Percentiles rank a stretch among this genome's conserved stretches.
These are phyloP conservation scores for Claviceps capensis DNA, from an alignment of 2,329 filamentous ascomycete genomes.

Conservation along the genomic window DNA sequence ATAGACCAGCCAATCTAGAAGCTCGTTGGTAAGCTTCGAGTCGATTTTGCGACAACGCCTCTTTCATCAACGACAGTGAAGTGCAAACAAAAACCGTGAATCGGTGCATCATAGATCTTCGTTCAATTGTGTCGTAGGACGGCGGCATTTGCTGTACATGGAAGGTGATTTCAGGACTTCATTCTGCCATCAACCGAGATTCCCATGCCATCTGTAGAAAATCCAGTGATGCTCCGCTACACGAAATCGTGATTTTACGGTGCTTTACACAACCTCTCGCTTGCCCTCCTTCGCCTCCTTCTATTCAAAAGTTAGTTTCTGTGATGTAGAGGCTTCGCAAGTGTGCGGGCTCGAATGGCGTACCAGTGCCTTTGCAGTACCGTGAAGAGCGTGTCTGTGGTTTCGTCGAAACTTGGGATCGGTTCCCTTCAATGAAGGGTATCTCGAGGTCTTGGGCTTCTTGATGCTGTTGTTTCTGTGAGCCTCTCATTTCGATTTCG, in stretches of 20 bases:
- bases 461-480: constrained; percentile 64
- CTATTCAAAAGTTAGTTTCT: constrained; percentile 36
- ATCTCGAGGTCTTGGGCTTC: constrained; percentile 98
- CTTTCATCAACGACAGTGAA: background rate
- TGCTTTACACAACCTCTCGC: constrained; percentile 62
- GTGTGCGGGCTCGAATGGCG: constrained; percentile 22
- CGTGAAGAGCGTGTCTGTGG: constrained; percentile 98
- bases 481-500: background rate
- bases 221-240: background rate
- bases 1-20: background rate
- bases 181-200: background rate
- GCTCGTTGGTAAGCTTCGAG: too few relatives aligned
- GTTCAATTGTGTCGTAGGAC: background rate
- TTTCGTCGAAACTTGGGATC: constrained; percentile 99
- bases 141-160: background rate
- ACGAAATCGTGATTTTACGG: background rate
- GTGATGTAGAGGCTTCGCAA: background rate
- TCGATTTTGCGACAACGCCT: background rate
- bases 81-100: background rate
- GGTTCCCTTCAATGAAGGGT: constrained; percentile 95
- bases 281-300: constrained; percentile 98
- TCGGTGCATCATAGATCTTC: background rate
- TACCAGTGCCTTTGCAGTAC: constrained; percentile 96
- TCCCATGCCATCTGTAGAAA: background rate
- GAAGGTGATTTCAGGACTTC: background rate